Base-by-base conservation (phyloP, 2,329 filamentous ascomycete genomes). In the Trichocomaceae sp. region DNA sequence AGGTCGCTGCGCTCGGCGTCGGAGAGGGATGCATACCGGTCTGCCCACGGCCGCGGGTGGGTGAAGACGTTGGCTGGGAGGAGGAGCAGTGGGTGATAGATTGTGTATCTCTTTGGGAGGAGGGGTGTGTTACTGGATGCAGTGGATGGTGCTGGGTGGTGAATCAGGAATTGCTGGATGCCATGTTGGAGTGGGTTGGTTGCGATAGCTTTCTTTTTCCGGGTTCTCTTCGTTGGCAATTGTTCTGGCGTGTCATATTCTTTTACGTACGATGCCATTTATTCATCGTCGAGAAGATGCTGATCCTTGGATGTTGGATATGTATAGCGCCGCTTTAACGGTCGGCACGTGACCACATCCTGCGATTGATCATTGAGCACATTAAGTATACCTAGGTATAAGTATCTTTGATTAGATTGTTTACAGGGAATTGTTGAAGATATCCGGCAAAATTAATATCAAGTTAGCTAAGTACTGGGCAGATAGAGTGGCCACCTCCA, bases 11-110 rank as follows among this genome's bases (percentile, higher is more conserved):
- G 63, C 31, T 69, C 60, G 3, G 61, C 46, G 50, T 59, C 37
- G 22, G 59, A 52, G 31, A 76, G 55, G 20, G 57, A 51, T 19
- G 59, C 52, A 51, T 67, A 73, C 47, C 69, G 53, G 4, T 52
- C 55, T 15, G 58, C 59, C 69, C 65, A 72, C 47, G 52, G 50
- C 42, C 59, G 60, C 6, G 55, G 69, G 47, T 52, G 61, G 19
- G 55, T 65, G 59, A 82, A 74, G 20, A 77, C 70, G 57, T 76
- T 73, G 20, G 73, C 59, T 0, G 80, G 77, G 1, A 85, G 73
- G 7, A 85, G 76, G 5, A 85, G 73, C 61, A 85, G 74, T 2
- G 79, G 77, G 5, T 73, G 73, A 66, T 85, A 84, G 44, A 82
- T 64, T 3, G 78, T 79, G 67, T 81, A 84, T 3, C 74, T 62